phyloP scores from a whole-genome alignment of 176 grass and related monocot species.

The Panicum miliaceum region DNA sequence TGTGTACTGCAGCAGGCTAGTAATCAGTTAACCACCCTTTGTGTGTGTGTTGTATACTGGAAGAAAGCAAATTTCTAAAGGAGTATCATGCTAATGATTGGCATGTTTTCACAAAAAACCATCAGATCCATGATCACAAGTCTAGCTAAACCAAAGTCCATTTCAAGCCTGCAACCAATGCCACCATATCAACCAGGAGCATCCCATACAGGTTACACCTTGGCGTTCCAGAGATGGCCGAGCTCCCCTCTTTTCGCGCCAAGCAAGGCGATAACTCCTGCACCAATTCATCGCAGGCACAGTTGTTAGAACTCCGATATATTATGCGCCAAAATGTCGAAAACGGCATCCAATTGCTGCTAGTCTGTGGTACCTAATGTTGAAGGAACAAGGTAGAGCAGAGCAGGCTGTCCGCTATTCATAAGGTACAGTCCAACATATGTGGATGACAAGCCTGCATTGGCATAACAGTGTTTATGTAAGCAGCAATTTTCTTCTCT shows the following conservation, averaged over 20 bases:
- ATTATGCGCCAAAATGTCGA: background rate
- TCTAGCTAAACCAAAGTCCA: conserved; percentile 5
- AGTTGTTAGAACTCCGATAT: background rate
- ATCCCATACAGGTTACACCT: conserved; percentile 20
- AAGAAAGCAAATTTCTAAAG: background rate
- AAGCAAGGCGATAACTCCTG: conserved; percentile 61
- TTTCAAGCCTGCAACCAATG: background rate
- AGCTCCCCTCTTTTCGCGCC: conserved; percentile 76
- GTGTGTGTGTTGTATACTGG: background rate
- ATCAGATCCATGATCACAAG: background rate
- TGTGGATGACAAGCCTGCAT: conserved; percentile 82
- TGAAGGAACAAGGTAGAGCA: conserved; percentile 97
- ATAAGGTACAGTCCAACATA: conserved; percentile 81
- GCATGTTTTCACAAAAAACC: background rate
- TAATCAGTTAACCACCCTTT: background rate
- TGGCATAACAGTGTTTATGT: conserved; percentile 12
- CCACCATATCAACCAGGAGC: background rate
- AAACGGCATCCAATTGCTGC: background rate
- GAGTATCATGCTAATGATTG: background rate
- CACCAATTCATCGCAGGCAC: background rate
- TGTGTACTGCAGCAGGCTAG: background rate
- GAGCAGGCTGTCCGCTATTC: conserved; percentile 89
- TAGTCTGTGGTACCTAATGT: conserved; percentile 68
- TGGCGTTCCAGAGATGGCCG: conserved; percentile 74
- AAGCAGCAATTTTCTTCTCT: conserved; percentile 2